A percentile compares a stretch with the other conserved stretches of the same genome.
Evolutionary conservation across 2,329 filamentous ascomycete genomes (phyloP).

Genomic region (Ophiosphaerella herpotricha): DNA sequence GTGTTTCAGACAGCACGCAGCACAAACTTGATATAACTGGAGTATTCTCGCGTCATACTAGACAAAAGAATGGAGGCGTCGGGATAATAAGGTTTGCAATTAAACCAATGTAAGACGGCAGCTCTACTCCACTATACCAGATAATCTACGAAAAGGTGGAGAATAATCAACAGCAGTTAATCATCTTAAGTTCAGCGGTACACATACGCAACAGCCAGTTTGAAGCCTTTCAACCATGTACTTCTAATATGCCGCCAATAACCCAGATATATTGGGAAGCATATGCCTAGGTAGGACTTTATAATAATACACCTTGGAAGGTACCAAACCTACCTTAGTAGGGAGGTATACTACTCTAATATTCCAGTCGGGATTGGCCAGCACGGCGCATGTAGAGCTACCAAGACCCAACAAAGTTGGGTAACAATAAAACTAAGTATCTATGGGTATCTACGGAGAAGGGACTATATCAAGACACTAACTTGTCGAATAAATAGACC

Average conservation of each 20-base stretch:
- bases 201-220: too few relatives aligned
- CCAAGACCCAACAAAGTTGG: background rate
- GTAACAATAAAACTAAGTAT: background rate
- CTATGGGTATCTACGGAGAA: background rate
- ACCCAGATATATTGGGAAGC: slow-evolving; percentile 65
- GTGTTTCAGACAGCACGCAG: slow-evolving; percentile 70
- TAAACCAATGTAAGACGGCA: slow-evolving; percentile 48
- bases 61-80: slow-evolving; percentile 56
- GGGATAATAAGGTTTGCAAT: slow-evolving; percentile 69
- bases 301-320: slow-evolving; percentile 69
- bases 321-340: slow-evolving; percentile 54
- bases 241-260: slow-evolving; percentile 48
- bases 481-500: background rate
- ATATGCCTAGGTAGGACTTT: slow-evolving; percentile 55
- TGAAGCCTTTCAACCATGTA: too few relatives aligned
- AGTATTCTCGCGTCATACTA: slow-evolving; percentile 70
- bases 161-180: slow-evolving; percentile 50
- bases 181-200: too few relatives aligned
- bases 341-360: slow-evolving; percentile 10
- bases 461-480: background rate
- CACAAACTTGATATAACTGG: slow-evolving; percentile 58
- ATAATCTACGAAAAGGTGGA: too few relatives aligned
- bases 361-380: slow-evolving; percentile 58
- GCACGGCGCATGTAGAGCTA: slow-evolving; percentile 62
- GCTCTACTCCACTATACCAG: too few relatives aligned